phyloP scores from a whole-genome alignment of 371 early-diverging fungal genomes.

The Edhazardia aedis region DNA sequence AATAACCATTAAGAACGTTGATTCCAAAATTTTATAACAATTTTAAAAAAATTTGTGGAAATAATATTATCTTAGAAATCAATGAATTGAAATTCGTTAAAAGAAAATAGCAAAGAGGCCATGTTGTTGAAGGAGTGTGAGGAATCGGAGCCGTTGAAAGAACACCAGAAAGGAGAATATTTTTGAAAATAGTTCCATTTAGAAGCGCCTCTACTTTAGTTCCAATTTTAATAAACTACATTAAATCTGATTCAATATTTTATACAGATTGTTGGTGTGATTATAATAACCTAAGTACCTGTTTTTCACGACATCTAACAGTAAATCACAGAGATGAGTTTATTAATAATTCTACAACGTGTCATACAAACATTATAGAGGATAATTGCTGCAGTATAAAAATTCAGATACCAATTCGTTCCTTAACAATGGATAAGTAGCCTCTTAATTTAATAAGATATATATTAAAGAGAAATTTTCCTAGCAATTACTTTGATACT shows the following conservation, averaged over 20 bases:
- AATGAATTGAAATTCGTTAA: neutral
- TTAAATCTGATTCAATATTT: neutral
- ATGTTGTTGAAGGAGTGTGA: neutral
- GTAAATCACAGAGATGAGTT: neutral
- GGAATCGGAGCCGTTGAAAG: neutral
- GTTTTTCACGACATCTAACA: neutral
- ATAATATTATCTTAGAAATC: neutral
- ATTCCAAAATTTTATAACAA: neutral
- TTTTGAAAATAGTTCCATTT: neutral
- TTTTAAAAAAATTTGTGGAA: neutral
- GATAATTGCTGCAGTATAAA: too few relatives aligned
- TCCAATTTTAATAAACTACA: neutral
- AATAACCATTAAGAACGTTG: neutral
- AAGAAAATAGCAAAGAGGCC: neutral
- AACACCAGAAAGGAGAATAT: neutral
- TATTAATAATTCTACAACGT: neutral
- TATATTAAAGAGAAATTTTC: too few relatives aligned
- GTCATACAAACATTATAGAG: neutral
- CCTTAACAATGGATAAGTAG: too few relatives aligned
- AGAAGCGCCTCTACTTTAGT: neutral
- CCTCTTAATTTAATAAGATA: too few relatives aligned
- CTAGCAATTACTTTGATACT: too few relatives aligned
- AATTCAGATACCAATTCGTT: too few relatives aligned
- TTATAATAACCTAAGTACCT: neutral
- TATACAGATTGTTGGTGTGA: neutral